These are phyloP conservation scores for Talaromyces sp. DNA, from an alignment of 2,329 filamentous ascomycete genomes.

Conservation along the genomic window DNA sequence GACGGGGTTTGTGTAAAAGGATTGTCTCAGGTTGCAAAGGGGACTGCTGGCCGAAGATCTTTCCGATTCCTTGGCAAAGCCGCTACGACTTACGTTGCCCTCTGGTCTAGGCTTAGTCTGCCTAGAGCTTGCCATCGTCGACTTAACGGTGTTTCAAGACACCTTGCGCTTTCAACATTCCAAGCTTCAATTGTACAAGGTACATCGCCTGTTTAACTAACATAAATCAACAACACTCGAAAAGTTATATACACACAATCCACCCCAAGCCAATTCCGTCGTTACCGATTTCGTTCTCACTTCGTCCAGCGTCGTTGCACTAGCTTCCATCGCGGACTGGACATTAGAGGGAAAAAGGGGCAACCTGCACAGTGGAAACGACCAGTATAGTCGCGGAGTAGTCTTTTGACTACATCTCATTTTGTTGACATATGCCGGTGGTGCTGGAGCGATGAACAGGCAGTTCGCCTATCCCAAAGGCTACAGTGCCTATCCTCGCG, in stretches of 20 bases:
- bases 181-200: neutral
- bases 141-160: neutral
- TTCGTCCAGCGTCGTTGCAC: neutral
- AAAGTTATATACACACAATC: neutral
- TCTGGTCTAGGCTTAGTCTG: neutral
- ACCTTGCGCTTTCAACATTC: neutral
- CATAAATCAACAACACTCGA: too few relatives aligned
- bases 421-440: conserved; percentile 30
- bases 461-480: conserved; percentile 84
- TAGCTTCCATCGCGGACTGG: neutral
- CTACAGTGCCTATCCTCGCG: conserved; percentile 64
- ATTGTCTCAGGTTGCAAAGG: neutral
- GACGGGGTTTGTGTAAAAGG: neutral
- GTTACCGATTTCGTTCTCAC: neutral
- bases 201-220: neutral
- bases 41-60: neutral
- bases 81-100: neutral
- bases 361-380: neutral
- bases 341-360: neutral
- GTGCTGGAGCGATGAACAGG: conserved; percentile 69
- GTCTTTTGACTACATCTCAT: neutral
- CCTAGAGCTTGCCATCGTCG: neutral
- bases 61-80: neutral
- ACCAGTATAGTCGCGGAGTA: neutral
- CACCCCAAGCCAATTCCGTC: neutral